Evolutionary conservation across 2,329 filamentous ascomycete genomes (phyloP), one percentile per base, ranked within the genome.

Genomic region (Colletotrichum eleusines): DNA sequence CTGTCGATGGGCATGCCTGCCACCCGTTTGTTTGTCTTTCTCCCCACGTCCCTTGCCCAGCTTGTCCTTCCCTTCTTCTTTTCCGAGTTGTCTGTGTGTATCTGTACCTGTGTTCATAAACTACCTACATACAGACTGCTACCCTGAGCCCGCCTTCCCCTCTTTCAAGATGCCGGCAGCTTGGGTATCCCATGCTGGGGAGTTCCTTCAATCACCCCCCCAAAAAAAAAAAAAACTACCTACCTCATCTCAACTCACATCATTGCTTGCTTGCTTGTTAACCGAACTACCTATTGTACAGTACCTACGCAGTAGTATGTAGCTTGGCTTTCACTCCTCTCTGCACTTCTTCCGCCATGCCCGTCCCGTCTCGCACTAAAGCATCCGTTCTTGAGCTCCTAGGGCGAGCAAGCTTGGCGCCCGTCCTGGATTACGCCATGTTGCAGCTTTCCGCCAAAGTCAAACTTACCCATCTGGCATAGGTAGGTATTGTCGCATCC

Each of bases 321-420:
- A 35, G 65, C 28, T 51, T 31, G 57, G 60, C 60, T 26, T 68
- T 28, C 66, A 64, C 50, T 51, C 20, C 48, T 54, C 62, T 65
- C 66, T 46, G 65, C 54, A 51, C 46, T n/a, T 68, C 60, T 64
- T 53, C 66, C 65, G 65, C 65, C 40, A 44, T 55, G 59, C 61
- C 66, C 66, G 66, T 66, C 62, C 54, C 54, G 46, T 66, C 62
- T 60, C 18, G 38, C 54, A 54, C 62, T 60, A 66, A 58, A 53
- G 66, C 51, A 58, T 50, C 42, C 60, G 51, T 63, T 63, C 40
- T 44, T 50, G 20, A 64, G 51, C 11, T 12, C 31, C 40, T 23
- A 12, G n/a, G 18, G 31, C 23, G 23, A 63, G 48, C 46, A 42
- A 53, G 60, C 59, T 51, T 63, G 60, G 60, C 48, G 31, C 35